Evolutionary conservation across 164 flowering plant genomes (phyloP).

Genomic region (Aristolochia fimbriata): DNA sequence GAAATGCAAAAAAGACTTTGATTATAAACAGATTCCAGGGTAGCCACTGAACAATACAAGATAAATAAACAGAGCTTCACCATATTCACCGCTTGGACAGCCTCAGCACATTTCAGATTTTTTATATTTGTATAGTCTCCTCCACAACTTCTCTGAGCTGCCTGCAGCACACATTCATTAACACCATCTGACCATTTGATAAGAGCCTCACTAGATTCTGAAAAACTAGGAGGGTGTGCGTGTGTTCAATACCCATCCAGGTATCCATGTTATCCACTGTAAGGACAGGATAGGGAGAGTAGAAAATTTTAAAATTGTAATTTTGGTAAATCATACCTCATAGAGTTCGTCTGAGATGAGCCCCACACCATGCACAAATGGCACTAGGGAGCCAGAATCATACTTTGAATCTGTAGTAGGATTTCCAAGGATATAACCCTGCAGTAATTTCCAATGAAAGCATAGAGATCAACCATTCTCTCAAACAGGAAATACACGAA

Average conservation of each 20-base stretch:
- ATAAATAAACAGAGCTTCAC: background rate
- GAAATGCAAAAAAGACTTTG: background rate
- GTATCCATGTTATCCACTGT: no score
- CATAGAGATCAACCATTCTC: background rate
- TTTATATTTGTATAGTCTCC: slow-evolving; percentile 21
- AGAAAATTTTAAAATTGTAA: background rate
- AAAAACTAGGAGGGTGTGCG: background rate
- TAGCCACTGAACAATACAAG: background rate
- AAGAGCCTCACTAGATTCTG: no score
- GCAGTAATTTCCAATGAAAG: background rate
- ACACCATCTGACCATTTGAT: no score
- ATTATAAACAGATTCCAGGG: background rate
- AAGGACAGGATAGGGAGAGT: background rate
- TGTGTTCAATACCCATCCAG: no score
- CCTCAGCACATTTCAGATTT: slow-evolving; percentile 15
- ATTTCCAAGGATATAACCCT: slow-evolving; percentile 49
- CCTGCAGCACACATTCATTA: slow-evolving; percentile 6
- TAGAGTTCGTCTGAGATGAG: slow-evolving; percentile 42
- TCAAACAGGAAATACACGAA: background rate
- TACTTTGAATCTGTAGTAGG: slow-evolving; percentile 16
- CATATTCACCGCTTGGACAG: slow-evolving; percentile 14
- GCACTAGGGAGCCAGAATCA: slow-evolving; percentile 17
- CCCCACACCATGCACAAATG: slow-evolving; percentile 32
- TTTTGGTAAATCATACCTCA: slow-evolving; percentile 19
- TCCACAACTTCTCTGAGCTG: slow-evolving; percentile 18